These are phyloP conservation scores for Nectriaceae sp. DNA, from an alignment of 2,329 filamentous ascomycete species.

Conservation along the genomic window DNA sequence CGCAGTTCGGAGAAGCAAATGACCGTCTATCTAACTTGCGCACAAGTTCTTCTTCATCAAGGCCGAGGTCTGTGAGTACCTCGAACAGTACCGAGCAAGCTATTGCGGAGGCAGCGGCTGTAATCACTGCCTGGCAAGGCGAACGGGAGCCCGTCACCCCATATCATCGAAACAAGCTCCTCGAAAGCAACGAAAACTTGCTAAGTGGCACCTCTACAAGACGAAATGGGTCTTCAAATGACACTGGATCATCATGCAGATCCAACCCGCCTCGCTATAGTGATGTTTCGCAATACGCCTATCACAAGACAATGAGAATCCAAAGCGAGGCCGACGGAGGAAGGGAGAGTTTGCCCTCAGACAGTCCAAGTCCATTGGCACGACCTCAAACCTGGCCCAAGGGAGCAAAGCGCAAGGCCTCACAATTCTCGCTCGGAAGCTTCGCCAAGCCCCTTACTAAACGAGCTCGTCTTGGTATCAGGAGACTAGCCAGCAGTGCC, in stretches of 20 bases:
- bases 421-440: slow-evolving; percentile 32
- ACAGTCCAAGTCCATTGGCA: slow-evolving; percentile 16
- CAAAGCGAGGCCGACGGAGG: slow-evolving; percentile 11
- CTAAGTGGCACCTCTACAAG: slow-evolving; percentile 15
- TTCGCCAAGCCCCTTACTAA: slow-evolving; percentile 28
- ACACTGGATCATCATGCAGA: neutral
- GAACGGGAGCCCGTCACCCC: slow-evolving; percentile 20
- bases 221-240: neutral
- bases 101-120: slow-evolving; percentile 26
- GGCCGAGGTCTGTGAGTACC: slow-evolving; percentile 7
- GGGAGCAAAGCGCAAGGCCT: slow-evolving; percentile 35
- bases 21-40: slow-evolving; percentile 32
- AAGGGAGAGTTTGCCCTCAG: slow-evolving; percentile 15
- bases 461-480: slow-evolving; percentile 28
- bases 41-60: slow-evolving; percentile 28
- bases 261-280: neutral
- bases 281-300: slow-evolving; percentile 5
- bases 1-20: slow-evolving; percentile 31
- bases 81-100: slow-evolving; percentile 20
- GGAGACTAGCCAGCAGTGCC: slow-evolving; percentile 31
- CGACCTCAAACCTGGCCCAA: slow-evolving; percentile 10
- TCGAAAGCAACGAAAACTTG: slow-evolving; percentile 29
- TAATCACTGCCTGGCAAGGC: slow-evolving; percentile 29
- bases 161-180: slow-evolving; percentile 29
- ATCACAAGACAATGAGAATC: neutral